Evolutionary conservation across 306 rosid genomes (phyloP).

Genomic region (Cajanus cajan): DNA sequence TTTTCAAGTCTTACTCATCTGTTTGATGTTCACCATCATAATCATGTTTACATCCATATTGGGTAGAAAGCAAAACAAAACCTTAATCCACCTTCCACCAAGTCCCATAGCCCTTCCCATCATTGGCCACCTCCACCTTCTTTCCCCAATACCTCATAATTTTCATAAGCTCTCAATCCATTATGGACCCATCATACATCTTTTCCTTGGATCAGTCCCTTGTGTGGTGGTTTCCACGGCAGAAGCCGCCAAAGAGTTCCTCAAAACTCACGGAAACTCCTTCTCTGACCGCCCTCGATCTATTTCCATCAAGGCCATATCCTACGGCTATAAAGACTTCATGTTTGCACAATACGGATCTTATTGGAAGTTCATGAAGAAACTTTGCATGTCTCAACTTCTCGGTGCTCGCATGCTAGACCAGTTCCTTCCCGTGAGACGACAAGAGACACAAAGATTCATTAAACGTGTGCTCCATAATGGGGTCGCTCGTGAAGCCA

Average conservation of each 20-base stretch:
- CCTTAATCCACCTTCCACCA: constrained; percentile 47
- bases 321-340: constrained; percentile 41
- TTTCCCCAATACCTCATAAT: constrained; percentile 31
- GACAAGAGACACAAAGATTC: constrained; percentile 46
- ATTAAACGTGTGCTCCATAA: constrained; percentile 1
- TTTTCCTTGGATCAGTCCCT: constrained; percentile 43
- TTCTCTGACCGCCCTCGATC: constrained; percentile 46
- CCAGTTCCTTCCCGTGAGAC: constrained; percentile 40
- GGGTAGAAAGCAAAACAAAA: constrained; percentile 15
- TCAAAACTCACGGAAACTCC: constrained; percentile 45
- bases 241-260: constrained; percentile 48
- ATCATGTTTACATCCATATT: constrained; percentile 25
- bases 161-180: constrained; percentile 35
- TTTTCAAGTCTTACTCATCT: constrained; percentile 25
- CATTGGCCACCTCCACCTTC: constrained; percentile 53
- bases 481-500: constrained; percentile 26
- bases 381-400: constrained; percentile 54
- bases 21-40: constrained; percentile 18
- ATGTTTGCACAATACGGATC: constrained; percentile 44
- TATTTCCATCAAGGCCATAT: constrained; percentile 39
- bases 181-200: constrained; percentile 37
- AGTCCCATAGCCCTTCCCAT: constrained; percentile 43
- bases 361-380: constrained; percentile 63
- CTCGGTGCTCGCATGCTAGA: constrained; percentile 47
- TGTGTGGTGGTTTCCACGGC: constrained; percentile 52